Evolutionary conservation across 1,284 basidiomycete genomes (phyloP), one percentile per base, ranked within the genome.

Genomic region (Gomphus sp.): DNA sequence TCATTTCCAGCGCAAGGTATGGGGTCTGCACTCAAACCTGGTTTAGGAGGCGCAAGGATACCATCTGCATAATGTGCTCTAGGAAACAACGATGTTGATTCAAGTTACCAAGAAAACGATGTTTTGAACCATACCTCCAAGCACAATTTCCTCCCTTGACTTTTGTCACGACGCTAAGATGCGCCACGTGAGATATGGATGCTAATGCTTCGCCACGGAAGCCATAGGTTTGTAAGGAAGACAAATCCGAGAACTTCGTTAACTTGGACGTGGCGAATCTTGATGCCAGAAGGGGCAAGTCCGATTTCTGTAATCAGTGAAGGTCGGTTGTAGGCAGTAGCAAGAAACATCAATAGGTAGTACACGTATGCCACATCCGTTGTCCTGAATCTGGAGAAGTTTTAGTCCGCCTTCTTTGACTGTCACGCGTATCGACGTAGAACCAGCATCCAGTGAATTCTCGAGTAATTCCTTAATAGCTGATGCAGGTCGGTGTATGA

Each of bases 171-270:
- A 99, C 90, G 18, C 85, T 84, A 62, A 99, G 78, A 68, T 91
- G 89, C 1, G 94, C 87, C 55, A 98, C 93, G 72, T 97, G 94
- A 34, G 93, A 96, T 62, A 99, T 94, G 43, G 93, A 97, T 0
- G 97, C 97, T 25, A 99, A 76, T 0, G 97, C 97, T 72, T 99
- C 97, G 36, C 97, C 97, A 58, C 97, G 83, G 70, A 99, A 99
- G 0, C 97, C 97, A 72, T 98, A 99, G 0, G 97, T 99, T 3
- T 82, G 80, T 52, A 99, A 79, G n/a, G 76, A 79, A 45, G 86
- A 83, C 51, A 99, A 72, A 69, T 99, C 97, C 10, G 89, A 86
- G 68, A 95, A 99, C 0, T 82, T 81, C 0, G 84, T 80, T 10
- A 99, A 76, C 69, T 99, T 99, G 3, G 93, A 97, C 0, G 97